Evolutionary conservation across 2,329 filamentous ascomycete genomes (phyloP).

Genomic region (Ceratocystis albifundus): DNA sequence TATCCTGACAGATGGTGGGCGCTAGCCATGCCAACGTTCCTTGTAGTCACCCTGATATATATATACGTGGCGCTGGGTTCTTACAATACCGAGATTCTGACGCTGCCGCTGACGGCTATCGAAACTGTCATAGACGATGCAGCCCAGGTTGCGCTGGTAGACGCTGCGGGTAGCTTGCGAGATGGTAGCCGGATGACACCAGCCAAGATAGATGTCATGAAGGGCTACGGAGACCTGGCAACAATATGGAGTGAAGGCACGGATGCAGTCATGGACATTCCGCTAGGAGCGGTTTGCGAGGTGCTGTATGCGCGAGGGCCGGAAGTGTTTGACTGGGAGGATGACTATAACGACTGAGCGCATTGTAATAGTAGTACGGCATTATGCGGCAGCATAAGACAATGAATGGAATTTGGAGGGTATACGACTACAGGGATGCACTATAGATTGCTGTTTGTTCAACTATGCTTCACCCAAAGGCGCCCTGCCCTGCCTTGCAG

Average conservation of each 20-base stretch:
- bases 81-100: slow-evolving; percentile 85
- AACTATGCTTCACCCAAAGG: too few relatives aligned
- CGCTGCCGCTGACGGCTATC: slow-evolving; percentile 62
- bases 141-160: slow-evolving; percentile 72
- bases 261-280: slow-evolving; percentile 94
- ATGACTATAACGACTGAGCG: slow-evolving; percentile 8
- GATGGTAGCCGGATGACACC: slow-evolving; percentile 31
- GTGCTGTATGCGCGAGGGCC: slow-evolving; percentile 56
- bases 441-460: too few relatives aligned
- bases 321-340: slow-evolving; percentile 12
- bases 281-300: slow-evolving; percentile 87
- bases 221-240: slow-evolving; percentile 37
- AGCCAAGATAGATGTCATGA: slow-evolving; percentile 29
- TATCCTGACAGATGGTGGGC: slow-evolving; percentile 98
- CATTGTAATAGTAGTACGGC: too few relatives aligned
- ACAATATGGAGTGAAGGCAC: slow-evolving; percentile 83
- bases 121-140: slow-evolving; percentile 90
- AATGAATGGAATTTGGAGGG: not conserved
- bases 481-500: too few relatives aligned
- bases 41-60: slow-evolving; percentile 80
- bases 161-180: slow-evolving; percentile 49
- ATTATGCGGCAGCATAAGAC: not conserved
- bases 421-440: too few relatives aligned
- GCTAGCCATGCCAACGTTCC: slow-evolving; percentile 77
- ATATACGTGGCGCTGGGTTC: slow-evolving; percentile 85